These are phyloP conservation scores for Murraya paniculata DNA, from an alignment of 345 rosid species.

Conservation along the genomic window DNA sequence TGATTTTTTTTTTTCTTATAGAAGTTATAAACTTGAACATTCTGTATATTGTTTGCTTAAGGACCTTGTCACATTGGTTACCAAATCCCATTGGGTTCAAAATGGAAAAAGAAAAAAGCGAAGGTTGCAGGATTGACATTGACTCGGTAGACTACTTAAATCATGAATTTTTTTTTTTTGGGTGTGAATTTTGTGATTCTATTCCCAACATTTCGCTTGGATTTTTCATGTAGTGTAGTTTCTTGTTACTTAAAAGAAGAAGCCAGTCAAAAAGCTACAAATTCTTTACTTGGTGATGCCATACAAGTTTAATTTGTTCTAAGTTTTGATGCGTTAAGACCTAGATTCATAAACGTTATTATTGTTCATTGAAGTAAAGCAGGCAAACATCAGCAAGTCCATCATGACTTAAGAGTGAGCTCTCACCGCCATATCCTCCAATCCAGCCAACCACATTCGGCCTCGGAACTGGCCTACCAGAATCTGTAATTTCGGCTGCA, in stretches of 20 bases:
- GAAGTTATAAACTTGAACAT: background rate
- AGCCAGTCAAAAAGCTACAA: no score
- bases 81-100: background rate
- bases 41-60: background rate
- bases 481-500: conserved; percentile 67
- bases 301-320: no score
- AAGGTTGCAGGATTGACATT: background rate
- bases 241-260: no score
- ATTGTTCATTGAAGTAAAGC: no score
- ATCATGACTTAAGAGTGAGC: conserved; percentile 13
- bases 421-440: conserved; percentile 49
- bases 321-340: no score
- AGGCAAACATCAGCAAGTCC: background rate
- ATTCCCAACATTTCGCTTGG: no score
- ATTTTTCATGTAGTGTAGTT: no score
- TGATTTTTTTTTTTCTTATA: background rate
- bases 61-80: background rate
- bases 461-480: conserved; percentile 74
- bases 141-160: no score
- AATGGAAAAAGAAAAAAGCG: background rate
- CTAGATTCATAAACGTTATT: no score
- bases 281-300: no score
- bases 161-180: no score
- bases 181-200: no score
- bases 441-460: conserved; percentile 71